Base-by-base conservation (phyloP, 768 basidiomycete genomes). In the Clavulina sp. region DNA sequence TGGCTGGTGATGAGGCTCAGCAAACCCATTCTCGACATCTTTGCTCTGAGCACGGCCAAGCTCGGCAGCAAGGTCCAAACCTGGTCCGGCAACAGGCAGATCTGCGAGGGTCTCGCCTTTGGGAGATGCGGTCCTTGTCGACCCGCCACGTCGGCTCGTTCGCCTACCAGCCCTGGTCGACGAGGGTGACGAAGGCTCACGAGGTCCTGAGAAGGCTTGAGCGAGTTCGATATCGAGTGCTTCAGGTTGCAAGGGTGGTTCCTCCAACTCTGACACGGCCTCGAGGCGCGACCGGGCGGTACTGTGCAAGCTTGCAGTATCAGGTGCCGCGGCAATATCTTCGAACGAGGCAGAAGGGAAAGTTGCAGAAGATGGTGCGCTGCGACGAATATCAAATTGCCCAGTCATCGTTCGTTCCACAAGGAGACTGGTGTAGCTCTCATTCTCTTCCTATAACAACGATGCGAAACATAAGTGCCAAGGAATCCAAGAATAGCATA, bases 391-490 rank as follows among this genome's bases (percentile, higher is more conserved):
- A 62, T 87, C 81, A 62, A 84, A 86, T 59, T 85, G 83, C 3
- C 93, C 93, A 57, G 73, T 89, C 41, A 97, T 65, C 0, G 95
- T 96, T 69, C 77, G 81, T 67, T 97, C 92, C 55, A 86, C 73
- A 24, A 97, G 68, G 34, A 99, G 73, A 56, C 92, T 86, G 75
- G 93, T 88, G 68, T 89, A 99, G 48, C 85, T 85, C 66, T 95
- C 91, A 64, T 96, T 99, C 59, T 97, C 92, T 64, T 97, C 91
- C 65, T 61, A 56, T 9, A 68, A 24, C 9, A 5, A 33, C 19
- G 4, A 2, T 19, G n/a, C 34, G 26, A 31, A 29, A 41, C 21
- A 9, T 49, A 13, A 13, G 6, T 24, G 6, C 7, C 23, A 7
- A 4, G 13, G 48, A 48, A 6, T 47, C 13, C 40, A 41, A 40